Percentiles rank a stretch among this genome's conserved stretches.
phyloP scores from a whole-genome alignment of 139 green algal species.

The Spirogloea muscicola region DNA sequence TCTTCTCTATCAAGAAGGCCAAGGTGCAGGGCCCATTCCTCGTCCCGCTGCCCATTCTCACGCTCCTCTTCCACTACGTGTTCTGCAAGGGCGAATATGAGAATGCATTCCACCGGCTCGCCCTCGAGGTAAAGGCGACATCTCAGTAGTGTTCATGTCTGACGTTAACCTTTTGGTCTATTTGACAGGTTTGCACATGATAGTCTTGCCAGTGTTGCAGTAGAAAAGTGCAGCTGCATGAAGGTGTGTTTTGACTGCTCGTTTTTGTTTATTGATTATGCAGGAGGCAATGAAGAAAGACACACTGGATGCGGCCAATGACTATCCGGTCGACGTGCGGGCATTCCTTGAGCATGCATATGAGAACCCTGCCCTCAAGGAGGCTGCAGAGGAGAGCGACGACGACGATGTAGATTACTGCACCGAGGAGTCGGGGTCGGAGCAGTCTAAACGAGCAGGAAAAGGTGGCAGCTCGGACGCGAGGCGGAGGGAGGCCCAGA shows the following conservation, averaged over 20 bases:
- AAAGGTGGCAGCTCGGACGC: too few species aligned
- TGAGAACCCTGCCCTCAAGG: constrained; percentile 24
- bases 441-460: too few species aligned
- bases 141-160: too few species aligned
- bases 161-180: too few species aligned
- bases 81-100: constrained; percentile 17
- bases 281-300: constrained; percentile 42
- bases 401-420: neutral
- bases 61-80: constrained; percentile 17
- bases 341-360: constrained; percentile 26
- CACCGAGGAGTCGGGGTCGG: too few species aligned
- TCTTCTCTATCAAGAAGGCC: constrained; percentile 35
- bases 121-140: constrained; percentile 31
- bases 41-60: constrained; percentile 31
- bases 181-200: too few species aligned
- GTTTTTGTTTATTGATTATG: too few species aligned
- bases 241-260: too few species aligned
- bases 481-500: neutral
- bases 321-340: neutral
- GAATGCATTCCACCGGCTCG: neutral
- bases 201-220: too few species aligned
- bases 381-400: neutral
- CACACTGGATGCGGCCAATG: constrained; percentile 12
- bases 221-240: too few species aligned
- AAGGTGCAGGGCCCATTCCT: neutral